Evolutionary conservation across 1,284 basidiomycete species (phyloP), one percentile per base, ranked within the genome.

Genomic region (Farysia itapuensis): DNA sequence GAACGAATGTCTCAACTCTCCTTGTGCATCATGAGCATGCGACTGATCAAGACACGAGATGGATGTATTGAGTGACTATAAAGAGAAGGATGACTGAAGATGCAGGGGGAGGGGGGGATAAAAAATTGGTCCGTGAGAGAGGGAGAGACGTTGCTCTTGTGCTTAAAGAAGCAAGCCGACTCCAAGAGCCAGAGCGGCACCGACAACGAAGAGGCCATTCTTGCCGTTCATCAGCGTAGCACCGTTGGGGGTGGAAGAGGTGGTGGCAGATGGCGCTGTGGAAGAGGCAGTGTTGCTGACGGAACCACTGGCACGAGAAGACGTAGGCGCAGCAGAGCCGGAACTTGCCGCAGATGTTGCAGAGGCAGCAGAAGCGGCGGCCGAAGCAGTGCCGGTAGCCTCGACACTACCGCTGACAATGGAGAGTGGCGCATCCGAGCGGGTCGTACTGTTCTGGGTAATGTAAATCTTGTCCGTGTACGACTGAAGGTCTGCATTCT

Each of bases 381-480:
- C 35, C 23, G 39, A 19, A 15, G 16, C 16, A 14, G 43, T 5
- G 21, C 13, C 35, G 11, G 19, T 5, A 16, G 35, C 19, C 15
- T 26, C 39, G 4, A 35, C 31, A 4, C 41, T 54, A 0, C 51
- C 48, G 22, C 51, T 53, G 23, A 64, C 44, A 21, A 57, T 45
- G 12, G 47, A 42, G 16, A 61, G 41, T 3, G 37, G 18, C 0
- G 33, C 56, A 18, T 48, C 25, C 35, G 37, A 45, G 29, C 43
- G 34, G 6, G 48, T 57, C 31, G 35, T 45, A 33, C 30, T 37
- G 51, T 66, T 66, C 23, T 58, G 31, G 12, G 39, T 48, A 33
- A 69, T 66, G 28, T 51, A 44, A 20, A 70, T 56, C 39, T 59
- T 64, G 42, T 70, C 67, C 15, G 67, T 70, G 44, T 43, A 70